Evolutionary conservation across 495 filamentous ascomycete genomes (phyloP), one percentile per base, ranked within the genome.

Genomic region (Durotheca rogersii): DNA sequence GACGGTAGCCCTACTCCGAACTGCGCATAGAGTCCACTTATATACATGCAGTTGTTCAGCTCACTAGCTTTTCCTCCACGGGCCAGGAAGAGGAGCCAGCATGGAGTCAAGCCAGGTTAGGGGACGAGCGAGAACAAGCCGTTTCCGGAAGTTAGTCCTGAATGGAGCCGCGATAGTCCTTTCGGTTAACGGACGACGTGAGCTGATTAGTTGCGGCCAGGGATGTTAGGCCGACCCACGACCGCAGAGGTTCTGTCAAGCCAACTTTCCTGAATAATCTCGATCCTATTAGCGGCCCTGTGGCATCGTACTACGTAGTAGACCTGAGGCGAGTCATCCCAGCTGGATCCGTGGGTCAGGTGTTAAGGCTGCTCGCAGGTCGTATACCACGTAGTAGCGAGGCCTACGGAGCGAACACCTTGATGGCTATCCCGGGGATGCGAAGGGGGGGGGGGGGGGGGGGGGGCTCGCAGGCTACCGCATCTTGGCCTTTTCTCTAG

Each of bases 401-500:
- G 15, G 7, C 35, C 11, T 17, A 30, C 12, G 7, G 39, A 47
- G 37, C 9, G 39, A 47, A 31, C 9, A 54, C 51, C 51, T 38
- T 54, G 51, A 48, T 54, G 51, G 51, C 38, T 17, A 14, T 42
- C 16, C 12, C 32, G 6, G 37, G 9, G 4, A 27, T 4, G 4
- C 9, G n/a, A n/a, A n/a, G n/a, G n/a, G n/a, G n/a, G n/a, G n/a
- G n/a, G n/a, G n/a, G n/a, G n/a, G n/a, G n/a, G n/a, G n/a, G n/a
- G n/a, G n/a, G n/a, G n/a, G n/a, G n/a, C n/a, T n/a, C n/a, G n/a
- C 47, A 40, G 38, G 41, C 51, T 54, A 54, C 48, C n/a, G 47
- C 36, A 47, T 54, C 51, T 54, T 54, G 51, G 51, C 51, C 19
- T 38, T 47, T 31, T 25, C 7, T 40, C 35, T n/a, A 46, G 41